phyloP scores from a whole-genome alignment of 768 basidiomycete genomes.

The Tulasnella sp. region DNA sequence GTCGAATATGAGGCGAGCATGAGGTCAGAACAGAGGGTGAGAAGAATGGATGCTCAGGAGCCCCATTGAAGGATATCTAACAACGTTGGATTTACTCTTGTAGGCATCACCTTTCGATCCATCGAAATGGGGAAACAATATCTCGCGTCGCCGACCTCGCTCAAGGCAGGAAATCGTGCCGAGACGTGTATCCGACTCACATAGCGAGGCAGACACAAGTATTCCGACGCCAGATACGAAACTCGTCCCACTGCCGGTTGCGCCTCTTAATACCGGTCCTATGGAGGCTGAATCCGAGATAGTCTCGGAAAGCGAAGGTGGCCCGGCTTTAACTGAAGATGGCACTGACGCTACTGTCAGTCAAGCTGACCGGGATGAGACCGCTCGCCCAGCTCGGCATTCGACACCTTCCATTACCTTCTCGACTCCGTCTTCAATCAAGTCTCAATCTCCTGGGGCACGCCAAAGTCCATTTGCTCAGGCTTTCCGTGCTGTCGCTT shows the following conservation, averaged over 20 bases:
- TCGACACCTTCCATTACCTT: constrained; percentile 9
- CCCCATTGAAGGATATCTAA: background rate
- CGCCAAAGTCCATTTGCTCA: background rate
- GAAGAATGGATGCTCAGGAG: background rate
- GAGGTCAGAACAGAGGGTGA: constrained; percentile 12
- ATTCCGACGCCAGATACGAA: constrained; percentile 2
- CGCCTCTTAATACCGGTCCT: background rate
- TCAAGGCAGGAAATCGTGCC: background rate
- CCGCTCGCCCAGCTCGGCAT: constrained; percentile 7
- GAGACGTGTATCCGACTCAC: background rate
- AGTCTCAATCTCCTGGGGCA: background rate
- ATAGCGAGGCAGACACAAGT: background rate
- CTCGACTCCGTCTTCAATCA: constrained; percentile 13
- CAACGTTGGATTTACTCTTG: background rate
- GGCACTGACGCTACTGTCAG: background rate
- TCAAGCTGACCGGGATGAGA: background rate
- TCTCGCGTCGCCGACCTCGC: background rate
- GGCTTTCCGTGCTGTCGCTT: background rate
- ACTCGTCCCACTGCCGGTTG: background rate
- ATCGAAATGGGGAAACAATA: constrained; percentile 20
- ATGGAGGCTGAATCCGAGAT: background rate
- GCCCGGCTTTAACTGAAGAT: background rate
- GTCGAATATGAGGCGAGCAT: constrained; percentile 1
- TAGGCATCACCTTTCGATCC: constrained; percentile 25
- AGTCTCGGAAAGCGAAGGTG: background rate